Evolutionary conservation across 1,284 basidiomycete species (phyloP), one percentile per base, ranked within the genome.

Genomic region (Naganishia albida): DNA sequence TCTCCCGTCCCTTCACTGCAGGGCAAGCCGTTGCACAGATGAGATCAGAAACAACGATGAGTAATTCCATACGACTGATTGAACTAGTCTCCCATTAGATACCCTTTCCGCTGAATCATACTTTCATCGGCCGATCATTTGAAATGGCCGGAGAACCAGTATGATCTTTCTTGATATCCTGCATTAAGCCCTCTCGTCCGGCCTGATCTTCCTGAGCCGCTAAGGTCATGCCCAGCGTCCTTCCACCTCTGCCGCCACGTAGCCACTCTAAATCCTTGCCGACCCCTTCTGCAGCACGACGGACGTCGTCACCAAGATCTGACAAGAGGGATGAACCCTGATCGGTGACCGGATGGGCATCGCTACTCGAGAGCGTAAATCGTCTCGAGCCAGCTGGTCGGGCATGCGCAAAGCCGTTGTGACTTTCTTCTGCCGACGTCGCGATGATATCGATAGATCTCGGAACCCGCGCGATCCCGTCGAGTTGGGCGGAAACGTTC

Each of bases 201-300:
- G 30, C 46, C 23, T 42, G 23, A 49, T 60, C 46, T n/a, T 60
- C 57, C 20, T 34, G 46, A 13, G 8, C 26, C 12, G 57, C 13
- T 23, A 60, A 42, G 13, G 57, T 60, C 57, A 60, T 60, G 7
- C 46, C 57, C 10, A 60, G 46, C 20, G 57, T 49, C 38, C 57
- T 60, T 25, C 57, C 57, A 16, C 57, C 57, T 13, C 57, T 12
- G 18, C 57, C 57, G 20, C 57, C 57, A 25, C 44, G 30, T n/a
- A 60, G n/a, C 57, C 57, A 60, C 23, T 49, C 57, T n/a, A 60
- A 15, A 40, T 60, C 48, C 28, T 60, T 60, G 23, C 57, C 57
- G n/a, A 60, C 57, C 30, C 57, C 57, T 18, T 60, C 34, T 7
- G 57, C 57, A 16, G 57, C 57, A 1, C 57, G 30, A 13, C 57